Conservation (phyloP, 371 early-diverging fungal species). For the Mucor mucedo region DNA sequence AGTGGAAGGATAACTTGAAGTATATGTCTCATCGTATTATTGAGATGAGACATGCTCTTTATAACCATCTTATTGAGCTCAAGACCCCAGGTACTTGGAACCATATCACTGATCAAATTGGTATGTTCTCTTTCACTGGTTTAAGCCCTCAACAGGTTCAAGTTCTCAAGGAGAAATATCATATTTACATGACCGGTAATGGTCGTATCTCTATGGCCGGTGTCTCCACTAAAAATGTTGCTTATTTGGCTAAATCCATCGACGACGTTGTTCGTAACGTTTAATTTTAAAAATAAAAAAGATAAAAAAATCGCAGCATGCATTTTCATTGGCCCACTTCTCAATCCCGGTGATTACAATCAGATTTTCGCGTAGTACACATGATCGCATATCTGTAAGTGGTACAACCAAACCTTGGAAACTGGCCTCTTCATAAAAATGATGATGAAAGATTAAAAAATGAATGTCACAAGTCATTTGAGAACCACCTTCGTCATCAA, state of each 20-base stretch:
- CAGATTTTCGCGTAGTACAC: too few relatives aligned
- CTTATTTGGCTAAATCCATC: conserved; percentile 82
- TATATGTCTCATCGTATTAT: conserved; percentile 91
- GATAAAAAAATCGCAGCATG: too few relatives aligned
- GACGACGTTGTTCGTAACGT: conserved; percentile 76
- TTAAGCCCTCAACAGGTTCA: conserved; percentile 74
- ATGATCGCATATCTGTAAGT: too few relatives aligned
- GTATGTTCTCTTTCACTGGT: conserved; percentile 97
- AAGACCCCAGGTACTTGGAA: conserved; percentile 94
- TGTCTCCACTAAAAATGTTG: conserved; percentile 82
- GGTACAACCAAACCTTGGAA: too few relatives aligned
- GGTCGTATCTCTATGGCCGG: conserved; percentile 97
- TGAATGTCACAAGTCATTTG: conserved; percentile 9
- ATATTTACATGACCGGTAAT: conserved; percentile 91
- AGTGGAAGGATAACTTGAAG: conserved; percentile 83
- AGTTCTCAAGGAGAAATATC: conserved; percentile 81
- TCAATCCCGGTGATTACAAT: too few relatives aligned
- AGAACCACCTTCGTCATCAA: conserved; percentile 17
- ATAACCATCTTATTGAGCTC: conserved; percentile 64
- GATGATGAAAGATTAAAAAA: too few relatives aligned
- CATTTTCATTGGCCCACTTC: too few relatives aligned
- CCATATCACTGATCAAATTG: conserved; percentile 94
- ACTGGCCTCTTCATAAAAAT: too few relatives aligned
- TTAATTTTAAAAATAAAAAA: not conserved
- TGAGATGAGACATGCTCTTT: conserved; percentile 79